These are phyloP conservation scores for Zea mays DNA, from an alignment of 176 grass and related monocot genomes.

Conservation along the genomic window Zm-B73-REFERENCE-NAM-5.0 NC_050101.1:23209001-23209500, in stretches of 20 bases:
- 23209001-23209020: constrained; percentile 77
- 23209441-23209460: constrained; percentile 67
- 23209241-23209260: constrained; percentile 42
- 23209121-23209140: too few species aligned
- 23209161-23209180: constrained; percentile 52
- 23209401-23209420: constrained; percentile 57
- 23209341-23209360: too few species aligned
- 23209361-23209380: too few species aligned
- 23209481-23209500: too few species aligned
- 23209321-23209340: too few species aligned
- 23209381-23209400: too few species aligned
- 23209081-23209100: too few species aligned
- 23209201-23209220: constrained; percentile 66
- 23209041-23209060: constrained; percentile 54
- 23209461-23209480: constrained; percentile 72
- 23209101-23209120: too few species aligned
- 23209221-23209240: constrained; percentile 34
- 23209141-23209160: too few species aligned
- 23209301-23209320: too few species aligned
- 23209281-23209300: constrained; percentile 55
- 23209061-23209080: too few species aligned
- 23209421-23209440: too few species aligned
- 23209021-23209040: constrained; percentile 81
- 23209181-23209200: constrained; percentile 68
- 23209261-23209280: constrained; percentile 61